Evolutionary conservation across 306 rosid genomes (phyloP), one percentile per base, ranked within the genome.

Genomic region (Sicyos edulis): DNA sequence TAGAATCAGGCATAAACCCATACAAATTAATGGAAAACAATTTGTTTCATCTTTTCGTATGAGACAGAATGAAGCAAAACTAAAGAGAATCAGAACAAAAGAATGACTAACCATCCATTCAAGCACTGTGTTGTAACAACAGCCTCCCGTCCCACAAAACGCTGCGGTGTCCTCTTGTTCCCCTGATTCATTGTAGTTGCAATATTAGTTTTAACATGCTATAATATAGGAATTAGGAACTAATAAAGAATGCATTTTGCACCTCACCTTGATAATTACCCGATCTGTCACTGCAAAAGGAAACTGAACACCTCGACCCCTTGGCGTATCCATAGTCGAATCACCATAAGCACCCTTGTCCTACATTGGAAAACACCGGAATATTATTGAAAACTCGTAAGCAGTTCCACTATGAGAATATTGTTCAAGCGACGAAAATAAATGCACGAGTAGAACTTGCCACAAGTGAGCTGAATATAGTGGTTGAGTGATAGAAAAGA

Each of bases 111-210:
- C 99, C 99, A 95, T 87, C 99, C 99, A 75, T 95, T 95, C 63
- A 95, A 82, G 89, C 99, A 95, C 79, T 95, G 99, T 50, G 99
- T 91, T 75, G 99, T 95, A 55, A 95, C 99, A 78, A 95, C 83
- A 76, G 99, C 99, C 85, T 95, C 96, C 1, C 99, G 89, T 54
- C 99, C 99, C 58, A 95, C 97, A 78, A 95, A 95, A 53, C 99
- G 97, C 70, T 73, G 92, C 0, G 99, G 99, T 24, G 99, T 95
- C 86, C 99, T 89, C 82, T 95, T 95, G 85, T 95, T 95, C 63
- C 99, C 99, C 99, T 95, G 86, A 44, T 78, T 70, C 80, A 75
- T 72, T 78, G 78, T 70, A 59, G 57, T 71, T 72, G 50, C 2
- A 68, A 77, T 73, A 77, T 80, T 76, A 75, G 68, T 40, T 65